Percentiles rank a stretch among this genome's conserved stretches.
Conservation (phyloP, 129 eudicot genomes). For the Deinandra increscens region DNA sequence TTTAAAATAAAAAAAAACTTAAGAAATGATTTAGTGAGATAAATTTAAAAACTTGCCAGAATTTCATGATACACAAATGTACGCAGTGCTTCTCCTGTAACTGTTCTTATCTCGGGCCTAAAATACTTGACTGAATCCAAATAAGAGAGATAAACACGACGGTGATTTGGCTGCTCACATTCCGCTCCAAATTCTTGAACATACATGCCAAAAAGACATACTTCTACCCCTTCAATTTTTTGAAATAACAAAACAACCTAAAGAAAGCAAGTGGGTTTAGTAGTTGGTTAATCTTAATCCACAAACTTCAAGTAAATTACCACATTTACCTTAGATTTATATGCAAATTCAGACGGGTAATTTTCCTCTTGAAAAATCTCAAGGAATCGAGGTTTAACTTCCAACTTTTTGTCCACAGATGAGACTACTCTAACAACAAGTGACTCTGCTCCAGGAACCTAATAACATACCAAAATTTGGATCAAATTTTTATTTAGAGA, state of each 20-base stretch:
- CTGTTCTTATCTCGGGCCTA: conserved; percentile 85
- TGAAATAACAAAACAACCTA: conserved; percentile 93
- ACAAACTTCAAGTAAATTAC: conserved; percentile 10
- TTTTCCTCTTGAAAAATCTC: conserved; percentile 90
- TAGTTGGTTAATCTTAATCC: neutral
- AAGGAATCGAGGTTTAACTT: conserved; percentile 79
- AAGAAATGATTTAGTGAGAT: neutral
- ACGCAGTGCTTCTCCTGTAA: conserved; percentile 94
- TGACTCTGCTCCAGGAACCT: conserved; percentile 97
- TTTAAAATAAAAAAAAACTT: neutral
- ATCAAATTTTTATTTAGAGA: neutral
- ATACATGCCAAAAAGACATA: conserved; percentile 98
- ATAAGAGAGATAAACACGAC: conserved; percentile 94
- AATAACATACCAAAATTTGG: neutral
- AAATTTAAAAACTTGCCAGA: conserved; percentile 47
- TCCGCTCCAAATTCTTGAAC: conserved; percentile 98
- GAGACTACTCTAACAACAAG: conserved; percentile 96
- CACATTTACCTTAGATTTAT: conserved; percentile 78
- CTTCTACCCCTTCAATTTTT: conserved; percentile 99
- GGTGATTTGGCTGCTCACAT: conserved; percentile 90
- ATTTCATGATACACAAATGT: conserved; percentile 99
- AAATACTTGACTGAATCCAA: conserved; percentile 96
- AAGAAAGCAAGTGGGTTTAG: conserved; percentile 23
- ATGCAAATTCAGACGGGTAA: conserved; percentile 78
- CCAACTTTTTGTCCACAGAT: conserved; percentile 95